Evolutionary conservation across 2,329 filamentous ascomycete genomes (phyloP).

Genomic region (Botrytis byssoidea): DNA sequence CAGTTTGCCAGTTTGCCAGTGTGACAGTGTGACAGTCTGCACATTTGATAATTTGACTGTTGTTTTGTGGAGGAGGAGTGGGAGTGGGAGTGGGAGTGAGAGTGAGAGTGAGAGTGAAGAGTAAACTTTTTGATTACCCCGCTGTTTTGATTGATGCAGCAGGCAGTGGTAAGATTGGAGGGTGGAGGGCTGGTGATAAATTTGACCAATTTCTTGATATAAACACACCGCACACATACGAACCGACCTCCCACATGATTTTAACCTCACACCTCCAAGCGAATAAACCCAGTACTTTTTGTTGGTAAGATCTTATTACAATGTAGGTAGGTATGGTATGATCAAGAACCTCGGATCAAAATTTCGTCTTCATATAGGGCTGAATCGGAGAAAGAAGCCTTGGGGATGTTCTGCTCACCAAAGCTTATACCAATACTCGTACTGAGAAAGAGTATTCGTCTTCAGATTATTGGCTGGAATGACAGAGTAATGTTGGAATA

Average conservation of each 20-base stretch:
- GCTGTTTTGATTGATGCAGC: background rate
- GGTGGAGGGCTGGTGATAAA: background rate
- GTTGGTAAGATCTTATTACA: too few relatives aligned
- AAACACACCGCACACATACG: background rate
- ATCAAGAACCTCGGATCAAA: background rate
- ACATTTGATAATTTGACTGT: too few relatives aligned
- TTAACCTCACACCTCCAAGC: background rate
- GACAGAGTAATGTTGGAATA: background rate
- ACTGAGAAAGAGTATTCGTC: background rate
- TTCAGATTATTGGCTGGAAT: background rate
- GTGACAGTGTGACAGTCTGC: background rate
- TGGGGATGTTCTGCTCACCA: background rate
- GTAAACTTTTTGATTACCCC: background rate
- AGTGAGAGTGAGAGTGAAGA: background rate
- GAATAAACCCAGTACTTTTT: background rate
- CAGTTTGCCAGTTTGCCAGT: background rate
- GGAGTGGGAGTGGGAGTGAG: background rate
- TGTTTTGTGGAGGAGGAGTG: too few relatives aligned
- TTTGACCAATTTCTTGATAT: background rate
- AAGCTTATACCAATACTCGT: background rate
- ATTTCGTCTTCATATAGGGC: conserved; percentile 3
- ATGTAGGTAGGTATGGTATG: background rate
- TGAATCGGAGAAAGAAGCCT: background rate
- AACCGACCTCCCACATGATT: background rate
- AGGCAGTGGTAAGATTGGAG: background rate